Conservation (phyloP, 352 stramenopile genomes). For the Thalassiosira hispida region DNA sequence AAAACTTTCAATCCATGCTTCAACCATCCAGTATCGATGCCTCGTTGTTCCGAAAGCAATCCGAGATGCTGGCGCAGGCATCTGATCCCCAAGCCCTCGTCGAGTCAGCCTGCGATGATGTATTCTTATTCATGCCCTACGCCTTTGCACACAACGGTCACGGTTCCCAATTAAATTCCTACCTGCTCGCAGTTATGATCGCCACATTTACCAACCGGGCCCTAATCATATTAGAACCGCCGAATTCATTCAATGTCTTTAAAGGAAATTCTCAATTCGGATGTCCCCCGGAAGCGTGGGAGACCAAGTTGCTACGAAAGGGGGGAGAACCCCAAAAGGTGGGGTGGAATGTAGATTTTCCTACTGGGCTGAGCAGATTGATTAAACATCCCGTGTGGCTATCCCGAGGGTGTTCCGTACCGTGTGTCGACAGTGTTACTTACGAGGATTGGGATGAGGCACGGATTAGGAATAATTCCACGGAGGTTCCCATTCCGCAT, state of each 20-base stretch:
- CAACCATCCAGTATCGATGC: neutral
- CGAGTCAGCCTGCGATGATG: constrained; percentile 6
- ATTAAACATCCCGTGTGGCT: constrained; percentile 29
- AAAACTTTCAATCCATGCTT: constrained; percentile 3
- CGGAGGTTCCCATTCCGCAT: neutral
- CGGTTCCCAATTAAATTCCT: constrained; percentile 29
- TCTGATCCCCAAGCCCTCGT: neutral
- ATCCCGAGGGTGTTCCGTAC: constrained; percentile 3
- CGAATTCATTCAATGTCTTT: constrained; percentile 1
- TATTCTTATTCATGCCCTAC: constrained; percentile 37
- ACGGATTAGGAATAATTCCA: constrained; percentile 2
- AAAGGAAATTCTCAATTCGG: constrained; percentile 19
- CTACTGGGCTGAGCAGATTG: constrained; percentile 14
- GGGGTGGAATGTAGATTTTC: constrained; percentile 13
- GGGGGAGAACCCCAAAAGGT: neutral
- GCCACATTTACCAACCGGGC: constrained; percentile 20
- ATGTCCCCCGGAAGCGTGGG: constrained; percentile 25
- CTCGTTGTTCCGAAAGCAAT: neutral
- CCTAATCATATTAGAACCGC: constrained; percentile 22
- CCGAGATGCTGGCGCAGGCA: neutral
- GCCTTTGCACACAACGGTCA: constrained; percentile 31
- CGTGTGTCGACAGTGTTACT: neutral
- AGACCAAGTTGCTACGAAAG: neutral
- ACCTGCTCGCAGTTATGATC: constrained; percentile 19
- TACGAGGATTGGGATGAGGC: constrained; percentile 26